Evolutionary conservation across 2,329 filamentous ascomycete genomes (phyloP).

Genomic region (Hansfordia pulvinata): DNA sequence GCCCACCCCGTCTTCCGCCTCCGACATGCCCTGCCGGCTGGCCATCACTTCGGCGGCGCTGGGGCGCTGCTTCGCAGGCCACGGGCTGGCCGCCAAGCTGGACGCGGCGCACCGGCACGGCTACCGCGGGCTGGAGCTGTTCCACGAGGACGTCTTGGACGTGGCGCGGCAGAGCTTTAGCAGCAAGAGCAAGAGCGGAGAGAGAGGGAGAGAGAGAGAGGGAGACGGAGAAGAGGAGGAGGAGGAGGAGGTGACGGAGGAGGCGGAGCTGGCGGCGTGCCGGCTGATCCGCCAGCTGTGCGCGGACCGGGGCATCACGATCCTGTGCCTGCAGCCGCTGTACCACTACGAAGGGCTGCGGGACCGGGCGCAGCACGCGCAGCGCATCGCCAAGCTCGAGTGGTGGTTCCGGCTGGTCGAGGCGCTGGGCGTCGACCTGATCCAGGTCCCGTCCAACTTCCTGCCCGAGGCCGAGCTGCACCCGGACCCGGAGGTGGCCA

Average conservation of each 20-base stretch:
- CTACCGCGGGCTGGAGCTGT: constrained; percentile 60
- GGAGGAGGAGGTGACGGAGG: constrained; percentile 22
- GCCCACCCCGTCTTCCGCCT: too few species aligned
- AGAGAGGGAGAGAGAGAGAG: too few species aligned
- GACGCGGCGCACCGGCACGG: constrained; percentile 51
- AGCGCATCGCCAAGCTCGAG: constrained; percentile 46
- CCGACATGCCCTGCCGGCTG: too few species aligned
- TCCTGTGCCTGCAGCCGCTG: constrained; percentile 65
- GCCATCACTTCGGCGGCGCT: too few species aligned
- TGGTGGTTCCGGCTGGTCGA: constrained; percentile 57
- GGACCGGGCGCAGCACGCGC: constrained; percentile 42
- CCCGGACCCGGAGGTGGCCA: constrained; percentile 37
- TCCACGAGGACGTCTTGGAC: constrained; percentile 62
- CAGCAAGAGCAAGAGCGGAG: too few species aligned
- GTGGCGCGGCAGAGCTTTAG: too few species aligned
- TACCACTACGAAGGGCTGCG: constrained; percentile 63
- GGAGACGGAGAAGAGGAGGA: too few species aligned
- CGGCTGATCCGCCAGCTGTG: constrained; percentile 42
- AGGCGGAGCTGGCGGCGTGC: constrained; percentile 44
- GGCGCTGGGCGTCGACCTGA: constrained; percentile 53
- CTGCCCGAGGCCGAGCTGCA: constrained; percentile 32
- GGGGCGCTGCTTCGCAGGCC: constrained; percentile 54
- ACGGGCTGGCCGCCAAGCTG: constrained; percentile 54
- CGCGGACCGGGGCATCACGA: constrained; percentile 34
- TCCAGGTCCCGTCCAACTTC: constrained; percentile 63